Base-by-base conservation (phyloP, 768 basidiomycete genomes). In the Agrocybe pediades region DNA sequence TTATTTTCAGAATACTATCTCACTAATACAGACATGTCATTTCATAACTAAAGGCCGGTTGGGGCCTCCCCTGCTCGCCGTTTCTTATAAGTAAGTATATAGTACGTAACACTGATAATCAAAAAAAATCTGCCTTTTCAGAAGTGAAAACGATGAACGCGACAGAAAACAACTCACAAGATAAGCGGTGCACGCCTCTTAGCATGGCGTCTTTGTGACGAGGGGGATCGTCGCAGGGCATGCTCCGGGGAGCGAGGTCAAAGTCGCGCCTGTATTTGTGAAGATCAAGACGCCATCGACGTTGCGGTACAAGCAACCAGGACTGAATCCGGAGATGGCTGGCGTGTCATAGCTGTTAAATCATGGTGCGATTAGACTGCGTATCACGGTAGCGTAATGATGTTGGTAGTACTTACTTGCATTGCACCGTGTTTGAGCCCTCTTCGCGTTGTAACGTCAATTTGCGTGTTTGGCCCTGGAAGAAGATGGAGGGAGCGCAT, bases 341-440 rank as follows among this genome's bases (percentile, higher is more conserved):
- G 54, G 54, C 8, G 54, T 55, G 27, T 55, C 49, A 27, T 55
- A 55, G 49, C 54, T 55, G 29, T n/a, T 15, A 8, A n/a, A 49
- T 7, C 20, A 24, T 40, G 21, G 23, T n/a, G 21, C 17, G 46
- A 17, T 29, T 33, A 30, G 26, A 7, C 29, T 6, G 3, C 9
- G 3, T 27, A 46, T 46, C 26, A 13, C 15, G 24, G 15, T 23
- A 21, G 23, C 9, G 24, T 9, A 8, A 20, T 5, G 13, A 24
- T 9, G 43, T 13, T 19, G n/a, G 5, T 30, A 47, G 17, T 6
- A 49, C 55, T 21, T 30, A 51, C 55, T 56, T 51, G 55, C 55
- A 56, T 29, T 56, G 55, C 19, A 56, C 27, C 4, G 55, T 56
- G 27, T 56, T 56, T 4, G 44, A 27, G 9, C 43, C 24, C 20